A percentile compares a stretch with the other conserved stretches of the same genome.
phyloP scores from a whole-genome alignment of 768 basidiomycete species.

The Baorangia bicolor region DNA sequence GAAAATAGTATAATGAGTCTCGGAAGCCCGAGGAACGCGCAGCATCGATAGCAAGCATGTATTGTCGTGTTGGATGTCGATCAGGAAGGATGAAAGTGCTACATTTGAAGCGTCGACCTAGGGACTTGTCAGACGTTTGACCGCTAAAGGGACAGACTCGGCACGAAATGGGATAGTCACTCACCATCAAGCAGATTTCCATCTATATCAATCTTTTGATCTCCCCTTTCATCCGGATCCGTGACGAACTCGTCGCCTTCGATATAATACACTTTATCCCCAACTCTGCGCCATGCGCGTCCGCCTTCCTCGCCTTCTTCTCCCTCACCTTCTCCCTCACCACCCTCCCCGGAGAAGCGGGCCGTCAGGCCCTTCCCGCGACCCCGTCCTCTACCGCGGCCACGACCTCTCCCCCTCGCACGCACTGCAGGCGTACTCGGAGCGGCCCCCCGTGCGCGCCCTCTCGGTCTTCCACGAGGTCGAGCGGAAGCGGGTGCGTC shows the following conservation, averaged over 20 bases:
- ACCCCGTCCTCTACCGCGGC: constrained; percentile 43
- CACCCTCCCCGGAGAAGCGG: constrained; percentile 34
- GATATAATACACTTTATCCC: constrained; percentile 72
- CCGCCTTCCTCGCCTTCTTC: constrained; percentile 44
- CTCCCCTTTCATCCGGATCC: constrained; percentile 80
- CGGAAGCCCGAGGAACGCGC: constrained; percentile 94
- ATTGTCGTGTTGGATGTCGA: constrained; percentile 79
- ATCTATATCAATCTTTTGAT: constrained; percentile 85
- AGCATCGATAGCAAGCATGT: constrained; percentile 97
- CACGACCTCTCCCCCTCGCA: constrained; percentile 36
- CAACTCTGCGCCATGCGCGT: constrained; percentile 71
- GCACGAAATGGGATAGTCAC: constrained; percentile 23
- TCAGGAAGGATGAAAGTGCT: constrained; percentile 84
- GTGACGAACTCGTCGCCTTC: constrained; percentile 90
- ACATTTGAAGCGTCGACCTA: constrained; percentile 88
- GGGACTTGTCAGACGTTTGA: background rate
- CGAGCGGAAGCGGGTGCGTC: constrained; percentile 33
- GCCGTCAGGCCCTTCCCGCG: constrained; percentile 33
- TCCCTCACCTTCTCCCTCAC: constrained; percentile 38
- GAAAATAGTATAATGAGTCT: constrained; percentile 98
- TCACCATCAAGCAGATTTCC: constrained; percentile 85
- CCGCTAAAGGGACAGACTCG: background rate
- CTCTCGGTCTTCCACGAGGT: constrained; percentile 38
- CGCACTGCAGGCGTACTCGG: constrained; percentile 32
- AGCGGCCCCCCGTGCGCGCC: constrained; percentile 35